Evolutionary conservation across 2,329 filamentous ascomycete genomes (phyloP), one percentile per base, ranked within the genome.

Genomic region (Plectosphaerella sp.): DNA sequence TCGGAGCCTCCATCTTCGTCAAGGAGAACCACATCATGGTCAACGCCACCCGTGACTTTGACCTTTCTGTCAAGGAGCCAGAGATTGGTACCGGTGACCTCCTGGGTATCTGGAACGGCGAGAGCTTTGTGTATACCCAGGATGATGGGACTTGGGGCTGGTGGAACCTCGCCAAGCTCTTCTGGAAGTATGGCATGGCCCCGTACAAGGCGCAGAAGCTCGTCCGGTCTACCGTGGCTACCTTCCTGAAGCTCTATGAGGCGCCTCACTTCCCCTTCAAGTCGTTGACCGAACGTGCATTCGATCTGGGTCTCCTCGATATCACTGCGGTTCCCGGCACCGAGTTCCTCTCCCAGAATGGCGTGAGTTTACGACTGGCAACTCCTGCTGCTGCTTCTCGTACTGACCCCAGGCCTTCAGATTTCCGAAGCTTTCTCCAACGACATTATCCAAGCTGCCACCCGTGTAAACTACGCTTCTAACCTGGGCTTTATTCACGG

Each of bases 1-100:
- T 97, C 1, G 94, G 94, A 15, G 94, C 89, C 11, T 93, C 88
- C 55, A 96, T 97, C 61, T 99, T 97, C 65, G 89, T 97, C 45
- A 68, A 87, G 47, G 81, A 88, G 43, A 99, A 97, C 64, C 75
- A 84, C 39, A 96, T 96, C 61, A 79, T 99, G 39, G 82, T 86
- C 61, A 85, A 88, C 51, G 88, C 91, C 1, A 84, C 82, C 8
- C 71, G 79, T 33, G 77, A 82, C 14, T 91, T 96, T 64, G 82
- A 82, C n/a, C 82, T 99, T 4, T 71, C 74, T 0, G 71, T 83
- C 2, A 71, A 67, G n/a, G 71, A 70, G 10, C 69, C 68, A 2
- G 72, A 75, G 16, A 68, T 71, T 33, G 66, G 71, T 8, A 71
- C 78, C 35, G 79, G 78, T 14, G 78, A 77, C 25, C 71, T 83